Evolutionary conservation across 2,329 filamentous ascomycete genomes (phyloP), one percentile per base, ranked within the genome.

Genomic region (Biscogniauxia sp.): DNA sequence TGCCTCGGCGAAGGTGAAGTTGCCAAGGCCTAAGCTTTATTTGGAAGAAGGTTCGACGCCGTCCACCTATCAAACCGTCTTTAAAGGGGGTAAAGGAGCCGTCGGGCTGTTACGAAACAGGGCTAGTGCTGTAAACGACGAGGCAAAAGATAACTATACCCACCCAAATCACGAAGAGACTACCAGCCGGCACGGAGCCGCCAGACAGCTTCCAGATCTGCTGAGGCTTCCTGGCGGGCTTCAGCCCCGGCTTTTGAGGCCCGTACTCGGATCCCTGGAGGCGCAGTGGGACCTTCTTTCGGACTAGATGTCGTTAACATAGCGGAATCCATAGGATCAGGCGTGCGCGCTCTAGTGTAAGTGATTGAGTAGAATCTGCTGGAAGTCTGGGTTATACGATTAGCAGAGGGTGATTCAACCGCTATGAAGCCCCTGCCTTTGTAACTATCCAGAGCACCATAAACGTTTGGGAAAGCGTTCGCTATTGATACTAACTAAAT

Each of bases 11-110:
- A 64, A 64, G 5, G 58, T 57, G n/a, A 64, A 55, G 51, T 50
- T 61, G 6, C 66, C 66, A 19, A 63, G 60, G 1, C 60, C 56
- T 11, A 65, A 7, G 13, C 55, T 62, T 62, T 55, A 68, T 60
- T 17, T 66, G 58, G n/a, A 68, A 68, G 54, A 66, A 62, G 1
- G 58, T 57, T 57, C 3, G 61, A 59, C 17, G 20, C 32, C 20
- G 20, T 20, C 66, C 64, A 67, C 17, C 17, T 20, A 13, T 13
- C 60, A 51, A 65, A 5, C 20, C 19, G 5, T 54, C 59, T 8
- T 9, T 0, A 19, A 56, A 53, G 1, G 57, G 23, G 25, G 59
- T 59, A 17, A 68, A 67, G 2, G 61, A 61, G 2, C 57, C 58
- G 20, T 68, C 64, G 8, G 63, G 55, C 50, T 51, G 56, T 20